Evolutionary conservation across 2,329 filamentous ascomycete genomes (phyloP).

Genomic region (Geosmithia flava): DNA sequence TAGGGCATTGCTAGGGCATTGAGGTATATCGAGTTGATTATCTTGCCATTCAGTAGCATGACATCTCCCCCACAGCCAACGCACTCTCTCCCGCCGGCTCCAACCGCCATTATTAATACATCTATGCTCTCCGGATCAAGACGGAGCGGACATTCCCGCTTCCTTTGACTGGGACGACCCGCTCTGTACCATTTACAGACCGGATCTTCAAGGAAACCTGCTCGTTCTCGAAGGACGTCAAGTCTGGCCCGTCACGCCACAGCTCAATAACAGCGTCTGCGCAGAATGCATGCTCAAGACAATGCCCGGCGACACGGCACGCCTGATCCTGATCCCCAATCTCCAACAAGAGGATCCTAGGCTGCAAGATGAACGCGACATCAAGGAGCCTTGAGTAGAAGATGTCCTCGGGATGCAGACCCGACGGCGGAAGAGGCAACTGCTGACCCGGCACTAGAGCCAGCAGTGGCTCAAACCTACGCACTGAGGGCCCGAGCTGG

Average conservation of each 20-base stretch:
- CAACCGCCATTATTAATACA: background rate
- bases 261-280: slow-evolving; percentile 40
- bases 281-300: slow-evolving; percentile 14
- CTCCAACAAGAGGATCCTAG: slow-evolving; percentile 54
- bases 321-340: slow-evolving; percentile 61
- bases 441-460: slow-evolving; percentile 53
- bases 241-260: slow-evolving; percentile 58
- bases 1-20: too few relatives aligned
- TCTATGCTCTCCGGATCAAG: slow-evolving; percentile 10
- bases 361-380: slow-evolving; percentile 33
- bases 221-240: slow-evolving; percentile 13
- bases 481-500: slow-evolving; percentile 57
- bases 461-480: slow-evolving; percentile 66
- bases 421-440: slow-evolving; percentile 12
- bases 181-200: slow-evolving; percentile 5
- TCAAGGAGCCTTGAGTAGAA: slow-evolving; percentile 59
- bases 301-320: slow-evolving; percentile 42
- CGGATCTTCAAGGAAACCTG: slow-evolving; percentile 8
- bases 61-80: too few relatives aligned
- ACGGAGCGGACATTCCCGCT: slow-evolving; percentile 35
- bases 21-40: too few relatives aligned
- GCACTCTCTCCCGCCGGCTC: background rate
- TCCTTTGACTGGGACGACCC: slow-evolving; percentile 23
- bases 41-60: too few relatives aligned
- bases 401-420: slow-evolving; percentile 29